phyloP scores from a whole-genome alignment of 805 yeast species.

The Wickerhamia fluorescens region DNA sequence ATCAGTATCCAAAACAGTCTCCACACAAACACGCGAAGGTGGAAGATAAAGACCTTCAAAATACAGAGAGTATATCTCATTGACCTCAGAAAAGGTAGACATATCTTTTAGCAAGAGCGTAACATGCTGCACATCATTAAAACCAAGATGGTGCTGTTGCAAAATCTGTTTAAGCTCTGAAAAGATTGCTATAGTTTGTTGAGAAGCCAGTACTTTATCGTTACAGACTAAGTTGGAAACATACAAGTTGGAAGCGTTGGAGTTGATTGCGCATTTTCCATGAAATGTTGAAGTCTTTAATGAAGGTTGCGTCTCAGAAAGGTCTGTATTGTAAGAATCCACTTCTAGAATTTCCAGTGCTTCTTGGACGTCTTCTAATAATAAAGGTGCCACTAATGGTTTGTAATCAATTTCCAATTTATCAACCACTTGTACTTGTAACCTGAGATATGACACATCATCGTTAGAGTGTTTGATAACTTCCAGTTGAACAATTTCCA shows the following conservation, averaged over 20 bases:
- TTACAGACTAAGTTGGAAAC: constrained; percentile 24
- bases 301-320: neutral
- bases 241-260: constrained; percentile 15
- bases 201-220: constrained; percentile 6
- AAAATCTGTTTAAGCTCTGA: constrained; percentile 32
- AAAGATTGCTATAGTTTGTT: constrained; percentile 48
- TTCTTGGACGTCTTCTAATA: constrained; percentile 25
- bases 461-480: constrained; percentile 46
- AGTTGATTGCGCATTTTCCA: neutral
- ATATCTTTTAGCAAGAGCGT: constrained; percentile 59
- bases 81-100: constrained; percentile 55
- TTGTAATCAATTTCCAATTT: constrained; percentile 17
- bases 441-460: constrained; percentile 62
- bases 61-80: constrained; percentile 47
- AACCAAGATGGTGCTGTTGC: constrained; percentile 17
- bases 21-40: constrained; percentile 84
- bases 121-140: constrained; percentile 49
- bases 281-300: too few species aligned
- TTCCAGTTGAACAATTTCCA: constrained; percentile 35
- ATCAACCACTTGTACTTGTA: constrained; percentile 44
- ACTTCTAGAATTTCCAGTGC: neutral
- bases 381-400: constrained; percentile 15
- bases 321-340: neutral
- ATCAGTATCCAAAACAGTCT: constrained; percentile 41
- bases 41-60: constrained; percentile 60